A percentile compares a stretch with the other conserved stretches of the same genome.
Conservation (phyloP, 805 yeast species). For the Clavispora asparagi region DNA sequence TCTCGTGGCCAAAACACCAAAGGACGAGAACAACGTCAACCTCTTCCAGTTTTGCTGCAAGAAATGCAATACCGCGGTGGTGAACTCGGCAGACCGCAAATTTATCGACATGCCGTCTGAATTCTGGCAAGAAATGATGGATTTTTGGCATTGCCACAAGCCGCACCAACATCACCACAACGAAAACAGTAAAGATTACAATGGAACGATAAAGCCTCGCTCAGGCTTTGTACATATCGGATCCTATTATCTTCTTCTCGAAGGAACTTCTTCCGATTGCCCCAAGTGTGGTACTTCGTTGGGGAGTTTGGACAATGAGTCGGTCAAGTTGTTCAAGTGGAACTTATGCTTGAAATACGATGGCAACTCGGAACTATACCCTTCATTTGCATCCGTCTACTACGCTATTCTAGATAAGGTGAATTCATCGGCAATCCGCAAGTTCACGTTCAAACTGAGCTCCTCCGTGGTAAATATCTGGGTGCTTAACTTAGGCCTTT, state of each 20-base stretch:
- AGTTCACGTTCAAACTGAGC: conserved; percentile 18
- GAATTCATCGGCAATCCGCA: conserved; percentile 34
- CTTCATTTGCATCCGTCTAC: conserved; percentile 17
- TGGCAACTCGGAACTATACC: conserved; percentile 11
- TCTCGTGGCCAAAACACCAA: conserved; percentile 29
- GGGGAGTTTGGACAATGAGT: conserved; percentile 32
- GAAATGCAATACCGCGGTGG: conserved; percentile 22
- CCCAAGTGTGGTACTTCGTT: conserved; percentile 28
- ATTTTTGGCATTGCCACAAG: conserved; percentile 95
- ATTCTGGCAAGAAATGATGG: conserved; percentile 92
- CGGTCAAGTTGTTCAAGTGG: conserved; percentile 51
- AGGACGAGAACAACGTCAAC: conserved; percentile 12
- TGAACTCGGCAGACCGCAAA: conserved; percentile 27
- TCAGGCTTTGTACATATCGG: conserved; percentile 47
- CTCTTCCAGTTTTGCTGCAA: conserved; percentile 28
- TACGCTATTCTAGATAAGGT: conserved; percentile 30
- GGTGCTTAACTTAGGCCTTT: conserved; percentile 33
- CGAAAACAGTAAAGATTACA: conserved; percentile 18
- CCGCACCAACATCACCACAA: conserved; percentile 38
- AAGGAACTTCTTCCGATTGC: conserved; percentile 28
- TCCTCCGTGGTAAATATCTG: conserved; percentile 21
- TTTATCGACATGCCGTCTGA: conserved; percentile 81
- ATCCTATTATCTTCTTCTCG: conserved; percentile 46
- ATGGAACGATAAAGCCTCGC: conserved; percentile 41
- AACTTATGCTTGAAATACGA: conserved; percentile 28